phyloP scores from a whole-genome alignment of 148 eudicot species.

The Dianthus caryophyllus region DNA sequence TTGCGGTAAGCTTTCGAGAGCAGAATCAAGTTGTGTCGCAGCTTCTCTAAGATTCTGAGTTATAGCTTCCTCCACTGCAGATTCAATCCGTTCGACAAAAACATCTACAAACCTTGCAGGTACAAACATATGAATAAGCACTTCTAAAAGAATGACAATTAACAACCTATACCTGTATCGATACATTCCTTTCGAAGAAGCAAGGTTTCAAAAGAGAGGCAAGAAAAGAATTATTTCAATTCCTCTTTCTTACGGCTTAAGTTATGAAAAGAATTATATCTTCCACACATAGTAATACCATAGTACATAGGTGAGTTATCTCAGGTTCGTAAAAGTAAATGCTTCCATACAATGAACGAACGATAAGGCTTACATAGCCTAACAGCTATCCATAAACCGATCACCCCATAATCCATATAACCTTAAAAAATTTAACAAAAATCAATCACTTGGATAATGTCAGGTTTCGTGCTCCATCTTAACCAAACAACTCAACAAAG shows the following conservation, averaged over 20 bases:
- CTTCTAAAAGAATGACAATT: not conserved
- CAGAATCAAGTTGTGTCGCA: slow-evolving; percentile 40
- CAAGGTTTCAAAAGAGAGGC: no score
- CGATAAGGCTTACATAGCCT: not conserved
- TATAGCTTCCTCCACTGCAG: slow-evolving; percentile 68
- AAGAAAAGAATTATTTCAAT: no score
- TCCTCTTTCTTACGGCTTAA: not conserved
- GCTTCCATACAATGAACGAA: not conserved
- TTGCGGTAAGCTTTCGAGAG: slow-evolving; percentile 52
- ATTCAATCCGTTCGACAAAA: slow-evolving; percentile 53
- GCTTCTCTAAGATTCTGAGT: slow-evolving; percentile 50
- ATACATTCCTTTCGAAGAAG: not conserved
- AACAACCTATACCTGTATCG: not conserved
- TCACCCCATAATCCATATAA: not conserved
- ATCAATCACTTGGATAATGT: not conserved
- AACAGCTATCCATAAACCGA: not conserved
- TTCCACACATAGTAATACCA: not conserved
- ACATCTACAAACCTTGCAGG: slow-evolving; percentile 56
- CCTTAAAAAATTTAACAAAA: not conserved
- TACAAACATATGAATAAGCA: slow-evolving; percentile 13
- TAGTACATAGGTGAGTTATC: not conserved
- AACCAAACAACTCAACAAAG: not conserved
- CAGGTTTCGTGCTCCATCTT: not conserved
- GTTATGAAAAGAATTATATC: not conserved
- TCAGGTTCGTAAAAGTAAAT: not conserved